Evolutionary conservation across 805 yeast species (phyloP).

Genomic region (Alloascoidea africana): DNA sequence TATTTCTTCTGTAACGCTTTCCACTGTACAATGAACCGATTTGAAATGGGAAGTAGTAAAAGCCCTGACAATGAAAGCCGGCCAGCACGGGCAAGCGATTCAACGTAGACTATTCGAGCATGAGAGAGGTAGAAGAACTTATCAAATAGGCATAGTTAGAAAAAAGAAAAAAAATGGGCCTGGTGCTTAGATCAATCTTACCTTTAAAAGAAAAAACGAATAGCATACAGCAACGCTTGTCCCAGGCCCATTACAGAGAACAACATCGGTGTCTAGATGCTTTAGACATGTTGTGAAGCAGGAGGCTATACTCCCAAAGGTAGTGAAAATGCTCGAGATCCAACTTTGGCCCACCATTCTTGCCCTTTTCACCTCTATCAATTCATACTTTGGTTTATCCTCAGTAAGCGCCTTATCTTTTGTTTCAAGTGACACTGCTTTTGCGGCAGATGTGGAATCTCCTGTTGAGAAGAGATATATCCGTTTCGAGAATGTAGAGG

Average conservation of each 20-base stretch:
- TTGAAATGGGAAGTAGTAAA: conserved; percentile 53
- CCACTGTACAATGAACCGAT: conserved; percentile 89
- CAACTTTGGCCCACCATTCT: conserved; percentile 43
- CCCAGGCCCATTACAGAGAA: conserved; percentile 70
- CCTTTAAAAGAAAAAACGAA: conserved; percentile 34
- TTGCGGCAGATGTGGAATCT: conserved; percentile 30
- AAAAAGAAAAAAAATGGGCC: neutral
- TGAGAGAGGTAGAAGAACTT: conserved; percentile 5
- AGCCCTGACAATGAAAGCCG: conserved; percentile 64
- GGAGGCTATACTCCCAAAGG: conserved; percentile 21
- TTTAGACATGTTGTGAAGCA: conserved; percentile 16
- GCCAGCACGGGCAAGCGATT: conserved; percentile 73
- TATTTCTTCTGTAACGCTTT: conserved; percentile 34
- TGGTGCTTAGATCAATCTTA: conserved; percentile 3
- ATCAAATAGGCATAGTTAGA: conserved; percentile 5
- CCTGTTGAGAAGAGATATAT: conserved; percentile 30
- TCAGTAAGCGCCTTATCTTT: conserved; percentile 3
- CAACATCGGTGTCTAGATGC: conserved; percentile 21
- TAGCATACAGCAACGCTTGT: conserved; percentile 59
- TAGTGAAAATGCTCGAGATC: conserved; percentile 29
- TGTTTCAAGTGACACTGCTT: conserved; percentile 14
- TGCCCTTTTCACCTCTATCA: conserved; percentile 34
- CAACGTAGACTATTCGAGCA: conserved; percentile 64
- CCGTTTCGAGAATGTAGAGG: conserved; percentile 11
- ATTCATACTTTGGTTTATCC: conserved; percentile 8